phyloP scores from a whole-genome alignment of 441 rosid genomes.

The Gossypium aridum region DNA sequence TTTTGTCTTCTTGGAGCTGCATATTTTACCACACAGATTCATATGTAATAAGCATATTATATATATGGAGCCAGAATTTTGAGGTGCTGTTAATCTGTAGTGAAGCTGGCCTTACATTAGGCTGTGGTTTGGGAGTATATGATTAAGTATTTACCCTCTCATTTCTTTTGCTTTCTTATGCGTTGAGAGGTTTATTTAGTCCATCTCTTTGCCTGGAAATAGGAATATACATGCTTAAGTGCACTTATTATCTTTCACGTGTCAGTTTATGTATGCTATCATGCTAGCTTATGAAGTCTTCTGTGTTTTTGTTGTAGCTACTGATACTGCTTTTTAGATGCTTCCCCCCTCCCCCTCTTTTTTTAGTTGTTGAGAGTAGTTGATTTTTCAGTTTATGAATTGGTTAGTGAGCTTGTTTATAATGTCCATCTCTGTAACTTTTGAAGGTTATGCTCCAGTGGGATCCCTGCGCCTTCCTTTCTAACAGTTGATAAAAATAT shows the following conservation, averaged over 20 bases:
- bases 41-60: background rate
- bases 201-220: background rate
- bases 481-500: conserved; percentile 18
- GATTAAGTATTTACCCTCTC: background rate
- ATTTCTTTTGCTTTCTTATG: background rate
- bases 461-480: conserved; percentile 11
- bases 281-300: background rate
- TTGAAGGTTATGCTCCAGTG: conserved; percentile 26
- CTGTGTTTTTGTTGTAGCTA: background rate
- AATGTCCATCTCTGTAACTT: conserved; percentile 14
- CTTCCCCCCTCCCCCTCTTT: background rate
- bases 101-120: background rate
- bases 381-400: background rate
- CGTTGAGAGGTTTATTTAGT: background rate
- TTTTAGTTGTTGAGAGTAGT: conserved; percentile 2
- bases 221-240: background rate
- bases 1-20: background rate
- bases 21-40: background rate
- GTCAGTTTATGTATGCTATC: background rate
- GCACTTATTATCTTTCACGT: background rate
- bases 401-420: conserved; percentile 20
- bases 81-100: background rate
- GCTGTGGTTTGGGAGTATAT: background rate
- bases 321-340: background rate
- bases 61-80: background rate